These are phyloP conservation scores for Musa itinerans DNA, from an alignment of 176 grass and related monocot genomes.

Conservation along the genomic window DNA sequence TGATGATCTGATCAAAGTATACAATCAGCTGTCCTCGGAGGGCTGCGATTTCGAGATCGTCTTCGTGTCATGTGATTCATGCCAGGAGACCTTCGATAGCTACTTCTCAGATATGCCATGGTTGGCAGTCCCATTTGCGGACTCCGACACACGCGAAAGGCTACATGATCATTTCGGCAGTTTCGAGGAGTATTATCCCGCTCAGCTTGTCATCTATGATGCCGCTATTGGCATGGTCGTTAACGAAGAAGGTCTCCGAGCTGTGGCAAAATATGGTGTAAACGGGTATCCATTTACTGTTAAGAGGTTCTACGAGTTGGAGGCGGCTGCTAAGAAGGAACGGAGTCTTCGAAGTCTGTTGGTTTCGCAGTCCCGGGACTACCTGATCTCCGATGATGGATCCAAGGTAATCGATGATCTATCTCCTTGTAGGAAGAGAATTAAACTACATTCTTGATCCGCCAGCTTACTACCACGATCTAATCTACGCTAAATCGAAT, in stretches of 20 bases:
- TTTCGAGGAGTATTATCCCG: too few relatives aligned
- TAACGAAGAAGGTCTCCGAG: slow-evolving; percentile 31
- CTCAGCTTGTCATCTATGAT: slow-evolving; percentile 24
- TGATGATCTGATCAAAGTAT: neutral
- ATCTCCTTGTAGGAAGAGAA: neutral
- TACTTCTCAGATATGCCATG: slow-evolving; percentile 17
- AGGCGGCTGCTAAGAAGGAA: slow-evolving; percentile 48
- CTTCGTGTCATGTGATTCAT: neutral
- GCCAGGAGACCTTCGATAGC: neutral
- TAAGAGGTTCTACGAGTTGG: slow-evolving; percentile 44
- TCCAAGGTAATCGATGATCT: slow-evolving; percentile 42
- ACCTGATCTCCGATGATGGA: slow-evolving; percentile 54
- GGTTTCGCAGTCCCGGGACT: slow-evolving; percentile 37
- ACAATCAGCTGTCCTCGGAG: neutral
- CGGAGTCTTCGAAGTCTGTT: slow-evolving; percentile 60
- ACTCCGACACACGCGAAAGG: neutral
- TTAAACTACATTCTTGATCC: too few relatives aligned
- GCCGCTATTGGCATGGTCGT: slow-evolving; percentile 34
- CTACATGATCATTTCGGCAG: neutral
- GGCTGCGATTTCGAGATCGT: neutral
- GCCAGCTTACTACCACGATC: too few relatives aligned
- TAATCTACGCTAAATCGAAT: too few relatives aligned
- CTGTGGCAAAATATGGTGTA: slow-evolving; percentile 39
- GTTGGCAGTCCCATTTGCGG: slow-evolving; percentile 6
- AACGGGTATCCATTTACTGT: slow-evolving; percentile 71